Base-by-base conservation (phyloP, 768 basidiomycete genomes). In the Hebeloma cylindrosporum region DNA sequence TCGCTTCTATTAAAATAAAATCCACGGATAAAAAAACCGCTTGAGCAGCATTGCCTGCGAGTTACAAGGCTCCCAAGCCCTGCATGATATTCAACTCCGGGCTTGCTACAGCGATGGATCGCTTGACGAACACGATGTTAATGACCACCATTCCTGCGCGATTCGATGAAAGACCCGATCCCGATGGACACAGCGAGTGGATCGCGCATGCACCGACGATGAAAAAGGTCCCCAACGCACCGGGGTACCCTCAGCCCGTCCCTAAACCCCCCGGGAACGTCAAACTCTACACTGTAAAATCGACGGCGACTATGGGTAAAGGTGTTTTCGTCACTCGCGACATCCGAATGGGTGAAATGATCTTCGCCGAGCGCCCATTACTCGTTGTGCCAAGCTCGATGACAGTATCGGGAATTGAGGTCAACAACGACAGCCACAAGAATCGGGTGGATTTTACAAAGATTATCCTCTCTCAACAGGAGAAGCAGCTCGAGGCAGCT, bases 401-500 rank as follows among this genome's bases (percentile, higher is more conserved):
- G n/a, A n/a, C n/a, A n/a, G n/a, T n/a, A n/a, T n/a, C n/a, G n/a
- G n/a, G n/a, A n/a, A n/a, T n/a, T n/a, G n/a, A n/a, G n/a, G n/a
- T n/a, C n/a, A n/a, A n/a, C n/a, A n/a, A n/a, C n/a, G n/a, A n/a
- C n/a, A n/a, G n/a, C n/a, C n/a, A n/a, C n/a, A n/a, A n/a, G n/a
- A n/a, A n/a, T n/a, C n/a, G n/a, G n/a, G n/a, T n/a, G n/a, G n/a
- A n/a, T n/a, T n/a, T n/a, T n/a, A n/a, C n/a, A n/a, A n/a, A n/a
- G n/a, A n/a, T n/a, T n/a, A n/a, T n/a, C n/a, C n/a, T n/a, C n/a
- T n/a, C n/a, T n/a, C n/a, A 39, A 14, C 28, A 26, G 49, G 65
- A 68, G 48, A 45, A 43, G 28, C 14, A 28, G 0, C 33, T 65
- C 7, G 48, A 61, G n/a, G n/a, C n/a, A 7, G 17, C 50, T 2